phyloP scores from a whole-genome alignment of 768 basidiomycete species.

The Leccinum uliginosum region DNA sequence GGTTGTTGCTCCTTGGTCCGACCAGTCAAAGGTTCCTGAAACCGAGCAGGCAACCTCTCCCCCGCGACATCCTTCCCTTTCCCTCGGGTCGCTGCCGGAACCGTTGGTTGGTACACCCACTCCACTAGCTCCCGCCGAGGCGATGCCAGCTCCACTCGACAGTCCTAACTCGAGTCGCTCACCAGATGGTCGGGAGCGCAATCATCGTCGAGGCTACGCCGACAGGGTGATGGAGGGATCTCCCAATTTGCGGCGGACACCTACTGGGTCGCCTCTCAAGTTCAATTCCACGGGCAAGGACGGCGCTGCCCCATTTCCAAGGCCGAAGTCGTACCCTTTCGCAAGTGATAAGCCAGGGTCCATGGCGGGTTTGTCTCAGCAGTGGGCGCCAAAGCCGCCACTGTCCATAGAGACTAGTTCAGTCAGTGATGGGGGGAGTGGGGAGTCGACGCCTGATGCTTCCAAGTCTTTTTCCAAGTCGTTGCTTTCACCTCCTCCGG shows the following conservation, averaged over 20 bases:
- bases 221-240: conserved; percentile 35
- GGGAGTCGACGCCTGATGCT: conserved; percentile 46
- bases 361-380: conserved; percentile 11
- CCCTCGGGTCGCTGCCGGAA: conserved; percentile 25
- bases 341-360: neutral
- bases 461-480: conserved; percentile 43
- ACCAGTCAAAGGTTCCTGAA: conserved; percentile 1
- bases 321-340: conserved; percentile 38
- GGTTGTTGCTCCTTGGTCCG: conserved; percentile 40
- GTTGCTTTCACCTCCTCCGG: conserved; percentile 39
- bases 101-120: conserved; percentile 6
- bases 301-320: conserved; percentile 19
- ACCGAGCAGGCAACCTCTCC: neutral
- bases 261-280: conserved; percentile 43
- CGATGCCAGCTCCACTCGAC: neutral
- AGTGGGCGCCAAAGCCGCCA: conserved; percentile 2
- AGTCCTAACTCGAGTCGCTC: conserved; percentile 10
- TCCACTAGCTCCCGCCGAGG: conserved; percentile 8
- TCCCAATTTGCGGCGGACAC: conserved; percentile 40
- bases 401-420: conserved; percentile 11
- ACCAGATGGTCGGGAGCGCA: conserved; percentile 29
- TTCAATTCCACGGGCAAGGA: conserved; percentile 18
- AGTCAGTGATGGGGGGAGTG: conserved; percentile 24
- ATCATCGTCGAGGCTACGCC: conserved; percentile 59
- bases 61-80: conserved; percentile 1